A percentile compares a stretch with the other conserved stretches of the same genome.
These are phyloP conservation scores for Cystobasidium sp. DNA, from an alignment of 1,284 basidiomycete genomes.

Conservation along the genomic window DNA sequence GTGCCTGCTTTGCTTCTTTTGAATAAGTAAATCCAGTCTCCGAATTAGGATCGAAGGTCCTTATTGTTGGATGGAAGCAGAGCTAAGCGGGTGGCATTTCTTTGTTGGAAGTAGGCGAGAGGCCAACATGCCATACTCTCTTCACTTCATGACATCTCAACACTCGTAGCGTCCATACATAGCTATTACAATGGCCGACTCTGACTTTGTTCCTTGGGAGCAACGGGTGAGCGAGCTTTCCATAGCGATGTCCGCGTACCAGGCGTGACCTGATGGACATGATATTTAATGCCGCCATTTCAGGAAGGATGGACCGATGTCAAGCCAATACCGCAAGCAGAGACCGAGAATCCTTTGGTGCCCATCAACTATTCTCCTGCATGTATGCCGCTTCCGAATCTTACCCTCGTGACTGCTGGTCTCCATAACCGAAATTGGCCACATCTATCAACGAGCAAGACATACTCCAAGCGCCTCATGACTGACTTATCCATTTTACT, in stretches of 20 bases:
- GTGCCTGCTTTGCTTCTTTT: neutral
- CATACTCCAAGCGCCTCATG: neutral
- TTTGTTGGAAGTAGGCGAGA: neutral
- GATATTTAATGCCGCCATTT: conserved; percentile 56
- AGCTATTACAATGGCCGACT: conserved; percentile 8
- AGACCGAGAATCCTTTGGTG: conserved; percentile 74
- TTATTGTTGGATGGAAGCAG: conserved; percentile 37
- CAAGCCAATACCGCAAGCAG: conserved; percentile 77
- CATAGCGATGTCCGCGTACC: neutral
- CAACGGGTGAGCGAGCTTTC: conserved; percentile 24
- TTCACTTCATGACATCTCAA: neutral
- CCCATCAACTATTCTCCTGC: conserved; percentile 84
- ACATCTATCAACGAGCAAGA: conserved; percentile 1
- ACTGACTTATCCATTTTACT: neutral
- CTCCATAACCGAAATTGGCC: conserved; percentile 10
- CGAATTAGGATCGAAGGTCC: conserved; percentile 6
- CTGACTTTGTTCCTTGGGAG: conserved; percentile 39
- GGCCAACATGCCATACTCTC: neutral
- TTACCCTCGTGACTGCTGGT: neutral
- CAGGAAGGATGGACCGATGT: conserved; percentile 79
- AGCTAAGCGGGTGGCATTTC: neutral
- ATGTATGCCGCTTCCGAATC: conserved; percentile 64
- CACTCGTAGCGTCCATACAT: neutral
- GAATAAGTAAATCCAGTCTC: neutral
- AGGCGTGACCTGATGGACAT: conserved; percentile 1